Evolutionary conservation across 2,329 filamentous ascomycete species (phyloP).

Genomic region (Zymoseptoria pseudotritici): DNA sequence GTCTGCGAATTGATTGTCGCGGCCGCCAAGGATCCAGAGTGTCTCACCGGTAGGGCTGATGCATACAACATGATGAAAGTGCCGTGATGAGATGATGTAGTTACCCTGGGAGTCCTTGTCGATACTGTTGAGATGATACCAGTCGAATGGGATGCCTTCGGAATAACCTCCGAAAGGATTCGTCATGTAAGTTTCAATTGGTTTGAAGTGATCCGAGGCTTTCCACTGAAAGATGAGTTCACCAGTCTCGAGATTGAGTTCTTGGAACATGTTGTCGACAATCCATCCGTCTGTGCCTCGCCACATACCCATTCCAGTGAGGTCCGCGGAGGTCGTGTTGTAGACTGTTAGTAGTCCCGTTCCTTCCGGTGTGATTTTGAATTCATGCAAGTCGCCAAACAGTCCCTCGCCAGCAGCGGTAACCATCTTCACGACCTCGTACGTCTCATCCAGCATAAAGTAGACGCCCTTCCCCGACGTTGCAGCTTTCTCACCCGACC

Average conservation of each 20-base stretch:
- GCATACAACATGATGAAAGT: constrained; percentile 38
- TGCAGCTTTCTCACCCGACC: constrained; percentile 31
- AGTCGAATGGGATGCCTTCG: constrained; percentile 33
- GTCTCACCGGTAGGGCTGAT: constrained; percentile 38
- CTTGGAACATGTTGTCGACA: constrained; percentile 39
- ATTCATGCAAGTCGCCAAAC: constrained; percentile 38
- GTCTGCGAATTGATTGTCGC: constrained; percentile 37
- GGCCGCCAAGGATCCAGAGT: constrained; percentile 47
- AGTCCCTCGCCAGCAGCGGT: constrained; percentile 24
- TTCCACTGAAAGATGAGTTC: constrained; percentile 37
- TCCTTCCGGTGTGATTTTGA: constrained; percentile 35
- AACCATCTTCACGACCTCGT: constrained; percentile 22
- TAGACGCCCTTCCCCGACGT: constrained; percentile 30
- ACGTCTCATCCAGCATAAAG: constrained; percentile 29
- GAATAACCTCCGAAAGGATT: constrained; percentile 34
- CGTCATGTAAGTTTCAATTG: constrained; percentile 24
- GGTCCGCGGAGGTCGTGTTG: constrained; percentile 25
- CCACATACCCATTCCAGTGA: constrained; percentile 21
- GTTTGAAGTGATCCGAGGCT: constrained; percentile 31
- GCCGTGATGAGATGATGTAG: constrained; percentile 42
- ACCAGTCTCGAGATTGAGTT: constrained; percentile 36
- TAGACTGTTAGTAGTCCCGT: constrained; percentile 42
- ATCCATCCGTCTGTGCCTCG: constrained; percentile 32
- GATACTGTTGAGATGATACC: constrained; percentile 49
- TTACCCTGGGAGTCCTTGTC: constrained; percentile 42